These are phyloP conservation scores for Rhodamnia rubescens DNA, from an alignment of 345 rosid species.

Conservation along the genomic window DNA sequence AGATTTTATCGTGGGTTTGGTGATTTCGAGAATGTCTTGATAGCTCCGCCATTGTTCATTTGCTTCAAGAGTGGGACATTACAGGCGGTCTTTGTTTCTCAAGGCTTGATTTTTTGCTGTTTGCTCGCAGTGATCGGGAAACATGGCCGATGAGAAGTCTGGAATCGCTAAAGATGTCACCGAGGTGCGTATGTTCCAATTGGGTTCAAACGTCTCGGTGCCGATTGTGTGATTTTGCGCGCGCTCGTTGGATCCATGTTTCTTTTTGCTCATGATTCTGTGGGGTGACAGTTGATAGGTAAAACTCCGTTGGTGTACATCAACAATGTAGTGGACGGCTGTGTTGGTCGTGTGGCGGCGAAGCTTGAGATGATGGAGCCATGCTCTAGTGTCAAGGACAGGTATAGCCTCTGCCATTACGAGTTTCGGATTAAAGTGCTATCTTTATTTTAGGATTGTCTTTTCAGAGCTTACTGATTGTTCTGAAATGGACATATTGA, in stretches of 20 bases:
- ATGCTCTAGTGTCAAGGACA: conserved; percentile 73
- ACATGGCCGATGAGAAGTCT: conserved; percentile 35
- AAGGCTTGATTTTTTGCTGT: not conserved
- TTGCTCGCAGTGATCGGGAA: conserved; percentile 12
- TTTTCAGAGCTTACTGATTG: not conserved
- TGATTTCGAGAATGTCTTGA: not conserved
- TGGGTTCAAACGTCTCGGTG: not conserved
- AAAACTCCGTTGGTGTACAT: conserved; percentile 80
- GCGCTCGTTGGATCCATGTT: not conserved
- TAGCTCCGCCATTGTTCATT: not conserved
- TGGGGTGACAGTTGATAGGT: conserved; percentile 49
- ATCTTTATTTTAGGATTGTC: not conserved
- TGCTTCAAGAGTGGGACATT: not conserved
- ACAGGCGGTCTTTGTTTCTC: not conserved
- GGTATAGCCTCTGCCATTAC: conserved; percentile 15
- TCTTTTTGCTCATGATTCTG: not conserved
- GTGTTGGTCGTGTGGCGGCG: conserved; percentile 69
- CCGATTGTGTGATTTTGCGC: not conserved
- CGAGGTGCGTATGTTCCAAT: conserved; percentile 31
- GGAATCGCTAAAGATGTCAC: conserved; percentile 77
- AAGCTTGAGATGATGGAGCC: conserved; percentile 86
- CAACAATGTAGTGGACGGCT: conserved; percentile 60
- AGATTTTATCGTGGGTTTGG: not conserved
- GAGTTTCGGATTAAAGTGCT: not conserved
- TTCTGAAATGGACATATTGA: not conserved